Evolutionary conservation across 1,139 yeast genomes (phyloP), one percentile per base, ranked within the genome.

Genomic region (Kurtzmaniella natalensis): DNA sequence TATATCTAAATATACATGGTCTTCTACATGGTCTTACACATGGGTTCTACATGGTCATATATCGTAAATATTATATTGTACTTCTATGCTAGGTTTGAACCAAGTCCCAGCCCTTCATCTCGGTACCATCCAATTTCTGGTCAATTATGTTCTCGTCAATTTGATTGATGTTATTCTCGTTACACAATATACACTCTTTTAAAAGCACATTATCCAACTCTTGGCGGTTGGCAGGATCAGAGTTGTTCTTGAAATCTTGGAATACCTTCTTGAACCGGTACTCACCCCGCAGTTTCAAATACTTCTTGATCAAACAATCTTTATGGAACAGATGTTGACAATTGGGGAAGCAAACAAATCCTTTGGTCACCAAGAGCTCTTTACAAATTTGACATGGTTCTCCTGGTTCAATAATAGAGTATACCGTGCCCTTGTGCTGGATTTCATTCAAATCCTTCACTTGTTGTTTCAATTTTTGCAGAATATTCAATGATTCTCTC

Each of bases 241-340:
- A 53, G 39, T 59, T 64, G 41, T 61, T 66, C 42, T 78, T 81
- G 34, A 81, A 61, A 34, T 68, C 72, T 31, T 75, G 72, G 35
- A 83, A 72, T 26, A 76, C 65, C 50, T 77, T 78, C 48, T 81
- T 80, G 40, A 81, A 70, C 32, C 77, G 71, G 50, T 81, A 82
- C 48, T 87, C 87, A 24, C 81, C 78, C 8, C 83, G 78, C 58
- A 57, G 61, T 36, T 70, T 66, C 35, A 81, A 54, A 27, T 82
- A 72, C 25, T 62, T 62, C 37, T 77, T 73, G 4, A 84, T 73
- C 18, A 88, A 58, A 58, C 98, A 94, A 49, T 88, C 96, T 37
- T 81, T 81, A 53, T 94, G 98, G 61, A 85, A 84, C 6, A 86
- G 78, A 57, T 92, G 98, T 40, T 77, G 83, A 51, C 98, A 92